Percentiles rank a stretch among this genome's conserved stretches.
Evolutionary conservation across 2,329 filamentous ascomycete species (phyloP).

Genomic region (Intubia oerlemansii): DNA sequence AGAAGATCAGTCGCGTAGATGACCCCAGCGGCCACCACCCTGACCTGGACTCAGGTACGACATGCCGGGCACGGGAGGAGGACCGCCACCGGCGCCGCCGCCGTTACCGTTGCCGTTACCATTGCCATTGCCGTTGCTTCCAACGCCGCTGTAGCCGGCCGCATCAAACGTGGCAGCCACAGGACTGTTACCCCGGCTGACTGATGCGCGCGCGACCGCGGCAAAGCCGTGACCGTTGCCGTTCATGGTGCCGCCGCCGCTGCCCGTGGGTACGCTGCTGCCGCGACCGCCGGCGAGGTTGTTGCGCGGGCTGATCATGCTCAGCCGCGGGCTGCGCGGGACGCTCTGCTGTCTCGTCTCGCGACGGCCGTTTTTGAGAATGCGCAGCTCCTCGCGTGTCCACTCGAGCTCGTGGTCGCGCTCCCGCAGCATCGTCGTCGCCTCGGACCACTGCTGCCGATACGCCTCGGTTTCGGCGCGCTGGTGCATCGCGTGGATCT

Average conservation of each 20-base stretch:
- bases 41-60: slow-evolving; percentile 18
- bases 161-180: slow-evolving; percentile 13
- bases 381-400: slow-evolving; percentile 24
- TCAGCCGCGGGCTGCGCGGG: slow-evolving; percentile 32
- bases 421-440: slow-evolving; percentile 22
- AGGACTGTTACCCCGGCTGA: slow-evolving; percentile 29
- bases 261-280: slow-evolving; percentile 8
- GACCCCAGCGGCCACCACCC: slow-evolving; percentile 20
- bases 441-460: slow-evolving; percentile 18
- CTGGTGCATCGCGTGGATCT: slow-evolving; percentile 25
- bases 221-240: slow-evolving; percentile 6
- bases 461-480: slow-evolving; percentile 15
- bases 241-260: slow-evolving; percentile 1
- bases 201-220: slow-evolving; percentile 1
- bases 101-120: not conserved
- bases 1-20: slow-evolving; percentile 18
- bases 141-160: slow-evolving; percentile 10
- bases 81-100: slow-evolving; percentile 1
- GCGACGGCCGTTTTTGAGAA: slow-evolving; percentile 25
- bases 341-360: slow-evolving; percentile 35
- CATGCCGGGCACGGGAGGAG: slow-evolving; percentile 13
- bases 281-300: slow-evolving; percentile 9
- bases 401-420: slow-evolving; percentile 28
- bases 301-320: slow-evolving; percentile 29
- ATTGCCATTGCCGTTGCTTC: not conserved